Percentiles rank a stretch among this genome's conserved stretches.
Evolutionary conservation across 2,329 filamentous ascomycete species (phyloP).

Genomic region (Penicillium sp.): DNA sequence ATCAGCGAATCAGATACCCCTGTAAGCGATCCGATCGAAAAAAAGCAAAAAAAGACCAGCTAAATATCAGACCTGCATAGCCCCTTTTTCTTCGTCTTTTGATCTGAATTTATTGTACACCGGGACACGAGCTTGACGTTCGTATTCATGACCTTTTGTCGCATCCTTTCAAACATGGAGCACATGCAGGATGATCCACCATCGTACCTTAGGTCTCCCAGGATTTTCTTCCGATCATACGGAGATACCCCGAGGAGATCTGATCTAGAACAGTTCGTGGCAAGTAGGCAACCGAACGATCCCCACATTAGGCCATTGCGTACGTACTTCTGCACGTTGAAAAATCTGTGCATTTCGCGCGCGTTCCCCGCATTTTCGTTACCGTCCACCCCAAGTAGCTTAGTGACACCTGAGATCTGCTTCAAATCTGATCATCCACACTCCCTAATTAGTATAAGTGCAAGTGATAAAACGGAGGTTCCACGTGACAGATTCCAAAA

Average conservation of each 20-base stretch:
- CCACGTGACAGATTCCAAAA: slow-evolving; percentile 24
- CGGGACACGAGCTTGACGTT: slow-evolving; percentile 8
- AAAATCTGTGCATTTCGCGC: not conserved
- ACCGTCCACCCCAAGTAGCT: not conserved
- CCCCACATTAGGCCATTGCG: not conserved
- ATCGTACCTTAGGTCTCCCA: not conserved
- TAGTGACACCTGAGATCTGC: slow-evolving; percentile 2
- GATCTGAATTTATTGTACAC: not conserved
- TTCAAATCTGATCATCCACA: not conserved
- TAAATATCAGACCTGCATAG: not conserved
- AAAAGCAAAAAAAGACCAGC: slow-evolving; percentile 17
- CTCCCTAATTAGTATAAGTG: not conserved
- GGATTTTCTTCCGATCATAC: not conserved
- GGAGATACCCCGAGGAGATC: not conserved
- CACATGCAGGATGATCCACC: slow-evolving; percentile 8
- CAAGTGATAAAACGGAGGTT: not conserved
- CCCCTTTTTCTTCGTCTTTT: not conserved
- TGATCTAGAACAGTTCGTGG: not conserved
- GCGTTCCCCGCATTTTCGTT: slow-evolving; percentile 2
- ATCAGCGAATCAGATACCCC: slow-evolving; percentile 10
- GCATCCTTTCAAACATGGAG: not conserved
- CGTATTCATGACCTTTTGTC: not conserved
- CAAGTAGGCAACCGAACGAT: not conserved
- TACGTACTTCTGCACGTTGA: not conserved
- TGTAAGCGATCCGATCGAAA: slow-evolving; percentile 7